Conservation (phyloP, 306 rosid genomes). For the Ceratonia siliqua region DNA sequence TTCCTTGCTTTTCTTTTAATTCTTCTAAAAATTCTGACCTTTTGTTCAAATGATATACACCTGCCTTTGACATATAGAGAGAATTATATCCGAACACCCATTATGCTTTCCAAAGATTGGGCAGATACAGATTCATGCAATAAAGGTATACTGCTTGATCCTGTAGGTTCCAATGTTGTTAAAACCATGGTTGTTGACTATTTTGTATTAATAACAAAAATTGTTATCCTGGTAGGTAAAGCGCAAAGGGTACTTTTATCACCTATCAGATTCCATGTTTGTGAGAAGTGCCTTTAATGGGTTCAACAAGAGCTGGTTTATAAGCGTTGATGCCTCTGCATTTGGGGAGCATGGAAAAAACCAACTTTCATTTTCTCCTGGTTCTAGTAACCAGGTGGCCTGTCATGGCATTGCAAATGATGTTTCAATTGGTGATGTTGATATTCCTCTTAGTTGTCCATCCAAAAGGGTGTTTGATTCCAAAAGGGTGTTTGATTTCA, state of each 20-base stretch:
- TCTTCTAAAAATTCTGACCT: neutral
- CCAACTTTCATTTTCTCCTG: conserved; percentile 22
- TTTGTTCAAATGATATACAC: neutral
- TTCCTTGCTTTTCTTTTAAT: neutral
- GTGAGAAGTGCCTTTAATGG: conserved; percentile 41
- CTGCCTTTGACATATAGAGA: conserved; percentile 30
- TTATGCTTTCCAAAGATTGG: conserved; percentile 47
- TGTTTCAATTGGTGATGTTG: conserved; percentile 11
- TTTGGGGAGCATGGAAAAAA: conserved; percentile 23
- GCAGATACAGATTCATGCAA: conserved; percentile 40
- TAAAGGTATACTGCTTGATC: conserved; percentile 39
- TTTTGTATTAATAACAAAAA: neutral
- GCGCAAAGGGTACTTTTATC: conserved; percentile 36
- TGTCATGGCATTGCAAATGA: conserved; percentile 22
- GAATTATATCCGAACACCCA: conserved; percentile 32
- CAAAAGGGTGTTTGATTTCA: neutral
- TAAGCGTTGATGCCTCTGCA: conserved; percentile 44
- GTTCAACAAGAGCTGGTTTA: conserved; percentile 34
- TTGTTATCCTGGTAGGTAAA: conserved; percentile 32
- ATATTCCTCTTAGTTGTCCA: neutral
- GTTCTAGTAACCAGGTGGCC: conserved; percentile 21
- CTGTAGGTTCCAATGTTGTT: conserved; percentile 3
- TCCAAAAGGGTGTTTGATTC: conserved; percentile 15
- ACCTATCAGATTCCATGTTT: conserved; percentile 43
- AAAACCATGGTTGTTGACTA: neutral